These are phyloP conservation scores for Coemansia sp. DNA, from an alignment of 192 early-diverging fungal species.

Conservation along the genomic window DNA sequence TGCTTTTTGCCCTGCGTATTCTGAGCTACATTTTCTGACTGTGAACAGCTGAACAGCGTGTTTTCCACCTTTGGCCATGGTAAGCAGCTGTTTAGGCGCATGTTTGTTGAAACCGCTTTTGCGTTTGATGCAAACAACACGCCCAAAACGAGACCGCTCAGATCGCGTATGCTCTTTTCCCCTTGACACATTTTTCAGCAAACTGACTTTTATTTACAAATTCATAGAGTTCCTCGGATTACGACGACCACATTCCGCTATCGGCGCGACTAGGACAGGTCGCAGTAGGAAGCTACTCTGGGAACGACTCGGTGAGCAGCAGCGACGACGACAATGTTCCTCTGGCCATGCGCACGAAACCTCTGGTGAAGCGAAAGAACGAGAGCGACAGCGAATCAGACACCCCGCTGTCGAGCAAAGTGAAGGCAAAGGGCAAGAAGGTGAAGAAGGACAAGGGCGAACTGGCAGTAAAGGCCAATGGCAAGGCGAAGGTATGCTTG, in stretches of 20 bases:
- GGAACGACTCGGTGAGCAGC: background rate
- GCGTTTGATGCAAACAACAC: background rate
- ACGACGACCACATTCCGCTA: constrained; percentile 44
- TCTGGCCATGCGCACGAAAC: constrained; percentile 25
- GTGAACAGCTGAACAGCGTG: background rate
- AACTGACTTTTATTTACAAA: constrained; percentile 7
- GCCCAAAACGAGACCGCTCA: background rate
- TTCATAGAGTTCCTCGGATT: constrained; percentile 45
- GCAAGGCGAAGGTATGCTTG: constrained; percentile 21
- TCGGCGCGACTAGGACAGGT: constrained; percentile 19
- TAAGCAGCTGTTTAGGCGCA: background rate
- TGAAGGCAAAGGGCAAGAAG: constrained; percentile 14
- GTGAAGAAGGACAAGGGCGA: constrained; percentile 11
- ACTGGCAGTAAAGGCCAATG: constrained; percentile 8
- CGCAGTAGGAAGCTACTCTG: background rate
- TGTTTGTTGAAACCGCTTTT: background rate
- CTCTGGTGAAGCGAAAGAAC: constrained; percentile 15
- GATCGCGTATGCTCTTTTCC: constrained; percentile 3
- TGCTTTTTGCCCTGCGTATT: background rate
- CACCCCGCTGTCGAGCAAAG: constrained; percentile 41
- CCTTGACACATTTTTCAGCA: background rate
- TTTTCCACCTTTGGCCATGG: background rate
- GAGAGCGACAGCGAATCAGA: constrained; percentile 45
- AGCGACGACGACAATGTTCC: constrained; percentile 32
- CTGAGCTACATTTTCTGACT: background rate